Base-by-base conservation (phyloP, 2,329 filamentous ascomycete genomes). In the Scedosporium aurantiacum region DNA sequence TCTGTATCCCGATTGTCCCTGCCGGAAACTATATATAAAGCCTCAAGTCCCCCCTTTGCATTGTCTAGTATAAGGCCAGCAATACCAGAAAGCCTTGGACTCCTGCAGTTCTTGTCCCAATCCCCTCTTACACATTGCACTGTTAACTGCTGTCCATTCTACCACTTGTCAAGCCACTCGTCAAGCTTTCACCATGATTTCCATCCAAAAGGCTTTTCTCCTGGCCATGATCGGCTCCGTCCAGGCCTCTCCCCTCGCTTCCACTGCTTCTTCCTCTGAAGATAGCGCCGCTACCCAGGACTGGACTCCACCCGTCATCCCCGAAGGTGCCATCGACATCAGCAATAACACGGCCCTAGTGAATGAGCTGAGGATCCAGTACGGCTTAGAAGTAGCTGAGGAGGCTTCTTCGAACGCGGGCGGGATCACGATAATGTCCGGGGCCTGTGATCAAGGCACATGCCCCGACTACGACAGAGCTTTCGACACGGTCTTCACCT, bases 401-500 rank as follows among this genome's bases (percentile, higher is more conserved):
- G 45, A 50, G 45, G 45, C 45, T 50, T 16, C 45, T 18, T 2
- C 45, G 45, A 37, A 12, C 32, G 8, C 45, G n/a, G 45, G 16
- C n/a, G 45, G 45, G 2, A 21, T 50, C 45, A 18, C 45, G 45
- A 18, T 50, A 10, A 50, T 50, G 45, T 50, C 45, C 43, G 60
- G 61, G 2, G 18, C 63, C 16, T 63, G 61, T 47, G 32, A 45
- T 14, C 63, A 64, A 59, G 63, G 63, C 45, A 21, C 3, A n/a
- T 64, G 61, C 57, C 63, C 63, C 23, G 63, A 64, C 63, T 63
- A 60, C 54, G 3, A 23, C 25, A 57, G 41, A 6, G 12, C 3
- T 6, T 64, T 62, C n/a, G 63, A 64, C 58, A 40, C 61, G 57
- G 45, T 64, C 10, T 64, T 58, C 55, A 63, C 63, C 58, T 61